These are phyloP conservation scores for Stygiomarasmius scandens DNA, from an alignment of 1,284 basidiomycete genomes.

Conservation along the genomic window DNA sequence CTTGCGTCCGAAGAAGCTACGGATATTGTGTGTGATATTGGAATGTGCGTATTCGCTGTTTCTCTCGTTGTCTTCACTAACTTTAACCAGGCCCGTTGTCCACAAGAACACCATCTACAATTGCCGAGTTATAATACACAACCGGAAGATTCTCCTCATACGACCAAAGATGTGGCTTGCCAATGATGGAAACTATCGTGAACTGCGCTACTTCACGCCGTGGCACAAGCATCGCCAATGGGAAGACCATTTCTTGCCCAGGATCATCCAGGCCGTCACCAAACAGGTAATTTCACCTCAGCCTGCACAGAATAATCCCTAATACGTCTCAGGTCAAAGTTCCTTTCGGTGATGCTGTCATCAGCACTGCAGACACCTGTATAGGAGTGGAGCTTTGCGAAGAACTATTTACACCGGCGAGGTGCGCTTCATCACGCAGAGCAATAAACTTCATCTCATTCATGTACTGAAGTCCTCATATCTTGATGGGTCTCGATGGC, in stretches of 20 bases:
- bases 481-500: constrained; percentile 94
- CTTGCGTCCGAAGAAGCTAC: constrained; percentile 75
- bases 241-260: constrained; percentile 89
- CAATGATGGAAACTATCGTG: constrained; percentile 98
- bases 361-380: constrained; percentile 93
- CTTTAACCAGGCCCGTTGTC: constrained; percentile 75
- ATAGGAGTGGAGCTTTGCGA: constrained; percentile 97
- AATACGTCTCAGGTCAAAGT: constrained; percentile 65
- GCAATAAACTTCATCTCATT: neutral
- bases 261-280: constrained; percentile 84
- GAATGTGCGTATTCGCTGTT: constrained; percentile 67
- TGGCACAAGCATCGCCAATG: constrained; percentile 89
- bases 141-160: constrained; percentile 88
- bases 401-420: constrained; percentile 95
- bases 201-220: constrained; percentile 94
- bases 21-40: constrained; percentile 90
- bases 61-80: neutral
- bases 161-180: constrained; percentile 99
- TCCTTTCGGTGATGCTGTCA: constrained; percentile 93
- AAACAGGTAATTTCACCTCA: constrained; percentile 67
- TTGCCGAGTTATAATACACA: constrained; percentile 87
- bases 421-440: constrained; percentile 52
- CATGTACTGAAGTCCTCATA: constrained; percentile 75
- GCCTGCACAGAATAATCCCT: neutral
- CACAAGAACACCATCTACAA: constrained; percentile 99